Conservation (phyloP, 495 filamentous ascomycete genomes). For the Poronia punctata region DNA sequence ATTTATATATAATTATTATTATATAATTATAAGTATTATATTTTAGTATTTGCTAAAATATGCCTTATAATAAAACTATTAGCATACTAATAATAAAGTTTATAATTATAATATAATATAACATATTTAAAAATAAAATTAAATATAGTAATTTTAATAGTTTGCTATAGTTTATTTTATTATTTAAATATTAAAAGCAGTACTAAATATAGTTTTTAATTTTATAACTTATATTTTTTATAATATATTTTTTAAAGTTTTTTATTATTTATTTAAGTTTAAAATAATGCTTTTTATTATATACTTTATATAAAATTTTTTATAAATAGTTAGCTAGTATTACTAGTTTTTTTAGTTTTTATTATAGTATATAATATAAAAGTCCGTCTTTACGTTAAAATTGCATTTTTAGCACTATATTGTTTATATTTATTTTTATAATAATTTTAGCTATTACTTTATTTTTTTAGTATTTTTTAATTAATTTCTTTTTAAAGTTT, state of each 20-base stretch:
- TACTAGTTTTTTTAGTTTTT: neutral
- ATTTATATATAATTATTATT: slow-evolving; percentile 2
- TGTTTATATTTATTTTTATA: too few species aligned
- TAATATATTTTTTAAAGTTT: slow-evolving; percentile 1
- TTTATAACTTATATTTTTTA: neutral
- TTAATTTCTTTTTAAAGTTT: too few species aligned
- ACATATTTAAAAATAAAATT: neutral
- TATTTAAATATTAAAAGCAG: neutral
- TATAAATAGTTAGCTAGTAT: neutral
- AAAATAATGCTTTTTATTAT: slow-evolving; percentile 2
- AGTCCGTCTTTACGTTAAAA: too few species aligned
- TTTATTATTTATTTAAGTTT: neutral
- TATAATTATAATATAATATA: neutral
- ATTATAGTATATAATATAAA: neutral
- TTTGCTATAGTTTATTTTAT: neutral
- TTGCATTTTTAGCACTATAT: too few species aligned
- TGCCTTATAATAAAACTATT: neutral
- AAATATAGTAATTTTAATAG: neutral
- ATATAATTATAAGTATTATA: neutral
- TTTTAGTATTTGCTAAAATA: neutral
- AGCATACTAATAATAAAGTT: slow-evolving; percentile 1
- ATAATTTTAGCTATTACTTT: too few species aligned
- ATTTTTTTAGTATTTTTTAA: too few species aligned
- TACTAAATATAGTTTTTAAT: neutral
- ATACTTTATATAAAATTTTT: neutral